A percentile compares a stretch with the other conserved stretches of the same genome.
Evolutionary conservation across 73 alveolate species (phyloP).

Genomic region (Urostyla sp.): DNA sequence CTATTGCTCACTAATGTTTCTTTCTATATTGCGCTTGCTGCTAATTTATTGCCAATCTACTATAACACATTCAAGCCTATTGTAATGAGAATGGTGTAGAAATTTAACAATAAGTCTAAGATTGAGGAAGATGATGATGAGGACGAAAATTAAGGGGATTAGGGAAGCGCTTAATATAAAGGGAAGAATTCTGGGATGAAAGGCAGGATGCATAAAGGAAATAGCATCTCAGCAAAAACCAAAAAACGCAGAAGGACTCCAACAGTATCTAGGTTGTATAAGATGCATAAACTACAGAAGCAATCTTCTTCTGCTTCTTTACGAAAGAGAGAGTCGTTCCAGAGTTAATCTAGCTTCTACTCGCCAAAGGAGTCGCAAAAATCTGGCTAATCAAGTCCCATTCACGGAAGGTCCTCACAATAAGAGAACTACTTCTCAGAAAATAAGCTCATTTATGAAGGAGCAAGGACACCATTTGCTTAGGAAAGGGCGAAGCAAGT

Average conservation of each 20-base stretch:
- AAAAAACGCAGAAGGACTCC: slow-evolving; percentile 24
- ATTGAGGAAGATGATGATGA: background rate
- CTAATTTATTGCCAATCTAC: background rate
- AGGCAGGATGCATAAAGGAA: background rate
- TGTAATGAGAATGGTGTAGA: background rate
- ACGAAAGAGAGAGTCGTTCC: no score
- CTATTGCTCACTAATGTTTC: background rate
- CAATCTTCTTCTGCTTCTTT: no score
- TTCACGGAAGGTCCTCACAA: background rate
- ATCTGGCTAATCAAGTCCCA: slow-evolving; percentile 23
- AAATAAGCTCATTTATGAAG: background rate
- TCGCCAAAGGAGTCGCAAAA: no score
- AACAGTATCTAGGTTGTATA: no score
- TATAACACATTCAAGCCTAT: background rate
- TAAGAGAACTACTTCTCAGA: background rate
- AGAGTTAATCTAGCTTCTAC: no score
- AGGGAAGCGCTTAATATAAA: background rate
- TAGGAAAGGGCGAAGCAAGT: background rate
- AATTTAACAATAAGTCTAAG: background rate
- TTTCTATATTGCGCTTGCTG: background rate
- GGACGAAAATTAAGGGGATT: background rate
- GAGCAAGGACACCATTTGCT: background rate
- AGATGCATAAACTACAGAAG: no score
- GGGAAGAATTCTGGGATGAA: background rate
- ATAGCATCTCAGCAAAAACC: background rate